Conservation (phyloP, 2,329 filamentous ascomycete species). For the Onygenales sp. region DNA sequence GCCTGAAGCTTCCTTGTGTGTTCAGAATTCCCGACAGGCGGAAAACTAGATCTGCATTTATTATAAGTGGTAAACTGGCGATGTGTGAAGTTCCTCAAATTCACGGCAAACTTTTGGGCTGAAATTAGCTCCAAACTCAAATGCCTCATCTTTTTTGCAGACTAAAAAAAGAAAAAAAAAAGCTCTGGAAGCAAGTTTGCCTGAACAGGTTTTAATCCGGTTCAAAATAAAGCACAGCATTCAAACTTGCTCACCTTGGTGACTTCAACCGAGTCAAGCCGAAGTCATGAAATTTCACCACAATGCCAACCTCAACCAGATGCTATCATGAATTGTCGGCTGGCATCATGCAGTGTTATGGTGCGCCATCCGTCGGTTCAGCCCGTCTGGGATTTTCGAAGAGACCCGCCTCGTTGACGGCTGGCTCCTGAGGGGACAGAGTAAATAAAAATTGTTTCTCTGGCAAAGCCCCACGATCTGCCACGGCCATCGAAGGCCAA, state of each 20-base stretch:
- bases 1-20: background rate
- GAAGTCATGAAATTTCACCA: background rate
- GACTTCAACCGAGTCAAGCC: background rate
- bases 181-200: background rate
- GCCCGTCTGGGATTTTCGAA: background rate
- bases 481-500: background rate
- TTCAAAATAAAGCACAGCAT: background rate
- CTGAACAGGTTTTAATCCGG: background rate
- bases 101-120: background rate
- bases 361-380: background rate
- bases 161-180: background rate
- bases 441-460: background rate
- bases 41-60: background rate
- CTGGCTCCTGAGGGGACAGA: background rate
- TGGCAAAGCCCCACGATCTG: background rate
- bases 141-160: background rate
- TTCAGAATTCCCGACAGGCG: no score
- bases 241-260: background rate
- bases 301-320: background rate
- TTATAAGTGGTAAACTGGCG: background rate
- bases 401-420: background rate
- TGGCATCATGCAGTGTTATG: background rate
- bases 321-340: background rate
- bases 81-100: background rate
- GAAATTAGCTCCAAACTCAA: constrained; percentile 1